Base-by-base conservation (phyloP, 768 basidiomycete genomes). In the Candolleomyces efflorescens region DNA sequence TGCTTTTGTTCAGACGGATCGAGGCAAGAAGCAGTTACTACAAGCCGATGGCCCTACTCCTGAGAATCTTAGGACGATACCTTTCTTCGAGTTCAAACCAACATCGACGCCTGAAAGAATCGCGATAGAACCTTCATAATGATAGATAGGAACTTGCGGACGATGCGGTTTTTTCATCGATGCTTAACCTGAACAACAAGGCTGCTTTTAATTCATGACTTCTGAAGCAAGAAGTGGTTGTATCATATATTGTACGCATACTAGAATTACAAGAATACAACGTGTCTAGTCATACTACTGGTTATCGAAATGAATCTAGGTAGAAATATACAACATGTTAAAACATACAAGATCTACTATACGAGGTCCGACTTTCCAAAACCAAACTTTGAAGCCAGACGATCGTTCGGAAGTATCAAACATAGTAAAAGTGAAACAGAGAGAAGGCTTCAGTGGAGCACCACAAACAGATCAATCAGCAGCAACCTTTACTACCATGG, bases 1-100 rank as follows among this genome's bases (percentile, higher is more conserved):
- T 43, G 38, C 38, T 15, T 49, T 52, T 67, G 26, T 60, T 24
- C 59, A 90, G 87, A 87, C 84, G 7, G 85, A 92, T 69, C 83
- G 81, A 53, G 86, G 76, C 24, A 80, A 80, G 62, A 89, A 81
- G 73, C 83, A 78, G 67, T 68, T 88, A 61, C 41, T 51, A 12
- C 38, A 48, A 49, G 52, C 78, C 3, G 74, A 79, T 64, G 85
- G 80, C 7, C 81, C 84, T 60, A 65, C 79, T 0, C 85, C 88
- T 20, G 80, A 83, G n/a, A 84, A 84, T 66, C 64, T 93, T 55
- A 81, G 92, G 46, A 90, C 82, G 0, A 92, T 94, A 55, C 90
- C 92, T 20, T 82, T 80, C 59, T 92, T 84, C 70, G 80, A 79
- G 57, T 59, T 54, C 44, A 61, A 61, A 51, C 73, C 75, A 18